A percentile compares a stretch with the other conserved stretches of the same genome.
phyloP scores from a whole-genome alignment of 2,329 filamentous ascomycete genomes.

The Fusarium torulosum region DNA sequence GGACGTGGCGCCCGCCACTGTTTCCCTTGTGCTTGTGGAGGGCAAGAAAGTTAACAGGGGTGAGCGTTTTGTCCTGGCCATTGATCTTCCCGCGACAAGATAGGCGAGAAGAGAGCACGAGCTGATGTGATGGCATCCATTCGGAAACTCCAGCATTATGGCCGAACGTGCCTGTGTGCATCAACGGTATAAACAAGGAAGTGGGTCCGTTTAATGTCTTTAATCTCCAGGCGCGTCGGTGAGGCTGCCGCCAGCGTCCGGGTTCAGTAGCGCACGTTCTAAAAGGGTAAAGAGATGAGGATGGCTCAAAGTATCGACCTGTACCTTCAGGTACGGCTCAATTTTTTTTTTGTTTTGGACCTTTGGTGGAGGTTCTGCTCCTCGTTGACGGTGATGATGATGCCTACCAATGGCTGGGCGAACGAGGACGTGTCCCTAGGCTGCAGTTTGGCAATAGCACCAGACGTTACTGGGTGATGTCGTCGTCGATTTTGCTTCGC shows the following conservation, averaged over 20 bases:
- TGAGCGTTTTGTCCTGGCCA: constrained; percentile 36
- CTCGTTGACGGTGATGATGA: neutral
- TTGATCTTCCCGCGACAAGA: constrained; percentile 48
- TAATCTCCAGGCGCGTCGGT: constrained; percentile 47
- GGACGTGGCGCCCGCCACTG: constrained; percentile 17
- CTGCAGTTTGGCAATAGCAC: too few species aligned
- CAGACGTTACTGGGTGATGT: too few species aligned
- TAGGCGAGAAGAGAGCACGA: constrained; percentile 45
- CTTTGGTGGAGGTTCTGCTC: constrained; percentile 3
- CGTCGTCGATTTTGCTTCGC: too few species aligned
- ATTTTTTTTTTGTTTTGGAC: neutral
- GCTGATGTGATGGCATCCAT: constrained; percentile 26
- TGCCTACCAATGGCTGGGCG: neutral
- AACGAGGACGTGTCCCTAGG: neutral
- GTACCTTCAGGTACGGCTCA: constrained; percentile 27
- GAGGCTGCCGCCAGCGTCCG: constrained; percentile 39
- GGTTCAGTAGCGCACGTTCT: constrained; percentile 27
- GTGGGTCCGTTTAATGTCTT: constrained; percentile 42
- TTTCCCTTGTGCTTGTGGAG: constrained; percentile 8
- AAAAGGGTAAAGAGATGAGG: constrained; percentile 28
- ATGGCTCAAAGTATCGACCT: constrained; percentile 15
- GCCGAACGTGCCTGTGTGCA: constrained; percentile 6
- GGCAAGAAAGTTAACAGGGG: constrained; percentile 32
- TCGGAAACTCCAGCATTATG: neutral
- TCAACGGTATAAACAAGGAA: constrained; percentile 34